phyloP scores from a whole-genome alignment of 345 rosid genomes.

The Moricandia arvensis region DNA sequence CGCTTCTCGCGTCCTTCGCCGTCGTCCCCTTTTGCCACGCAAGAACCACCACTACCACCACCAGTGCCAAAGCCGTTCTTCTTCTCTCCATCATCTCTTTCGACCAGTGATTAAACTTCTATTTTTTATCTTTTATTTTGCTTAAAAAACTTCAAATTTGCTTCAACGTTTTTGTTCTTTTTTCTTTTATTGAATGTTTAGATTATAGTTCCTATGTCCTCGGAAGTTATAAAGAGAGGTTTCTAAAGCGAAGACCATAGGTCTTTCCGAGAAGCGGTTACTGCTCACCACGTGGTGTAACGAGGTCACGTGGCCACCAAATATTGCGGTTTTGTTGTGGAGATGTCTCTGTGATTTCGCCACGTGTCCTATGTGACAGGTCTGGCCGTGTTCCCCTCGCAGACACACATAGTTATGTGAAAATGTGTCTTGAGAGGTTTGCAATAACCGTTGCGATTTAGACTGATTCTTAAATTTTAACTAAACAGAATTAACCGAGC shows the following conservation, averaged over 20 bases:
- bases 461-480: too few species aligned
- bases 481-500: too few species aligned
- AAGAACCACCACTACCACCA: slow-evolving; percentile 22
- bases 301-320: slow-evolving; percentile 26
- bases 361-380: slow-evolving; percentile 24
- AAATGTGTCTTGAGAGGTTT: too few species aligned
- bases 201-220: slow-evolving; percentile 20
- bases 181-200: neutral
- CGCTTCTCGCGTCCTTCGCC: slow-evolving; percentile 5
- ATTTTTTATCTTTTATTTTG: neutral
- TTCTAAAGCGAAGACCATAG: neutral
- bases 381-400: slow-evolving; percentile 15
- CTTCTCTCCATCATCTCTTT: slow-evolving; percentile 40
- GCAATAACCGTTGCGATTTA: too few species aligned
- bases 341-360: neutral
- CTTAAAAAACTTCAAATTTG: neutral
- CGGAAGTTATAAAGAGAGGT: slow-evolving; percentile 8
- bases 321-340: neutral
- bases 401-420: neutral
- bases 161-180: neutral
- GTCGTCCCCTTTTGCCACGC: slow-evolving; percentile 27
- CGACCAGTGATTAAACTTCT: neutral
- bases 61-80: slow-evolving; percentile 14
- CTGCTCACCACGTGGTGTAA: slow-evolving; percentile 28
- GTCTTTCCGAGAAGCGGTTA: slow-evolving; percentile 27